Base-by-base conservation (phyloP, 1,284 basidiomycete genomes). In the Rhizoctonia solani region DNA sequence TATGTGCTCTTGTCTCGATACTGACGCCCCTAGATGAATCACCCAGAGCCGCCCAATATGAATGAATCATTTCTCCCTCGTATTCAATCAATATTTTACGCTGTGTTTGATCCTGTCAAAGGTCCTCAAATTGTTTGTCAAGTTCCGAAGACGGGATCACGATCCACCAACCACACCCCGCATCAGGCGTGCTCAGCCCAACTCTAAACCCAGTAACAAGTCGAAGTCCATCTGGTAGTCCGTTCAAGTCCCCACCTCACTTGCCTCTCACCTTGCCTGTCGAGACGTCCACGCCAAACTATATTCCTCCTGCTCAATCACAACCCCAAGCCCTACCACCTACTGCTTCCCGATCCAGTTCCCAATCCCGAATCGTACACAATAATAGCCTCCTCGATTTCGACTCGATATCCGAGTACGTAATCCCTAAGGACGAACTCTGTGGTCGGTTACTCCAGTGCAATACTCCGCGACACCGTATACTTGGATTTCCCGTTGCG, bases 381-480 rank as follows among this genome's bases (percentile, higher is more conserved):
- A 63, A 50, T 27, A 34, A 25, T 25, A 49, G 47, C 21, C 49
- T 97, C n/a, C 92, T 99, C 77, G 88, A 94, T 75, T 98, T 98
- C 73, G 85, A 88, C 52, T 88, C 93, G 69, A 88, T 99, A 63
- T 92, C 92, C 16, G 95, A 93, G 77, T 98, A 94, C 80, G 87
- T 98, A 52, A 97, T 99, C 58, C 96, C 96, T 1, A 90, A 87
- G 42, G 87, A 87, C 68, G 83, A 89, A 1, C 81, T 98, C 6
- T 97, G 94, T 72, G 94, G 94, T 8, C 84, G 93, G 70, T 84
- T 99, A 14, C 90, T 98, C 44, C 93, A 84, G 27, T 89, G 87
- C 72, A 81, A 88, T 19, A 89, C 88, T 1, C 83, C 83, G 55
- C 83, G 81, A 61, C 88, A 92, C 76, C 87, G 92, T 61, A 86